These are phyloP conservation scores for Plasmodium yoelii DNA, from an alignment of 169 alveolate species.

Conservation along the genomic window DNA sequence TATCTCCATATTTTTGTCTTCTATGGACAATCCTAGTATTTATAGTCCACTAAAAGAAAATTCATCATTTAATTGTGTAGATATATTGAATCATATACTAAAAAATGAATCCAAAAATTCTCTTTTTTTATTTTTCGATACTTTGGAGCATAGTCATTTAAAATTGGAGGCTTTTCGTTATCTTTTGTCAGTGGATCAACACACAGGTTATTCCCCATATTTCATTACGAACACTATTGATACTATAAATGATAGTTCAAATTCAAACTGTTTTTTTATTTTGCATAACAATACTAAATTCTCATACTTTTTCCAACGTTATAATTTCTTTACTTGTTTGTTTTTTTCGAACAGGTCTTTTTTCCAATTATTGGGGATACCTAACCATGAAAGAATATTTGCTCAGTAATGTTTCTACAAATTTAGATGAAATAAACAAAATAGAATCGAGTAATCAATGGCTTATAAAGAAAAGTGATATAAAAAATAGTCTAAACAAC, in stretches of 20 bases:
- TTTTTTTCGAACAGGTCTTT: slow-evolving; percentile 19
- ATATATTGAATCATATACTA: slow-evolving; percentile 35
- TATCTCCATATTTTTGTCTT: slow-evolving; percentile 27
- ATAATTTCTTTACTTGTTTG: not conserved
- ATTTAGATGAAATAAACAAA: not conserved
- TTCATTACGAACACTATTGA: too few relatives aligned
- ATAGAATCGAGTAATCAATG: not conserved
- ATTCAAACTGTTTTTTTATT: too few relatives aligned
- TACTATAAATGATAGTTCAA: too few relatives aligned
- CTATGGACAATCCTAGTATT: slow-evolving; percentile 1
- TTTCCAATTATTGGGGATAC: slow-evolving; percentile 35
- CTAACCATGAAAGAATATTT: slow-evolving; percentile 42
- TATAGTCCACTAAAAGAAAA: slow-evolving; percentile 36
- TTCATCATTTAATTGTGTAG: slow-evolving; percentile 14
- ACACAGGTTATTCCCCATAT: slow-evolving; percentile 19
- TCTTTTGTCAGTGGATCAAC: slow-evolving; percentile 6
- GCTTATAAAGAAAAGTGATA: not conserved
- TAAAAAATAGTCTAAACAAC: not conserved
- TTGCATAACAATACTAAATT: too few relatives aligned
- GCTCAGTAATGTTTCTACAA: not conserved
- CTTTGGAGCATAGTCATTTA: slow-evolving; percentile 8
- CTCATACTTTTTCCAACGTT: not conserved
- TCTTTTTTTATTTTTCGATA: slow-evolving; percentile 49
- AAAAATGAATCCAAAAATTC: slow-evolving; percentile 45
- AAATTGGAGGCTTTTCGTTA: slow-evolving; percentile 14